Percentiles rank a stretch among this genome's conserved stretches.
Conservation (phyloP, 2,329 filamentous ascomycete genomes). For the Coniochaeta sp. region DNA sequence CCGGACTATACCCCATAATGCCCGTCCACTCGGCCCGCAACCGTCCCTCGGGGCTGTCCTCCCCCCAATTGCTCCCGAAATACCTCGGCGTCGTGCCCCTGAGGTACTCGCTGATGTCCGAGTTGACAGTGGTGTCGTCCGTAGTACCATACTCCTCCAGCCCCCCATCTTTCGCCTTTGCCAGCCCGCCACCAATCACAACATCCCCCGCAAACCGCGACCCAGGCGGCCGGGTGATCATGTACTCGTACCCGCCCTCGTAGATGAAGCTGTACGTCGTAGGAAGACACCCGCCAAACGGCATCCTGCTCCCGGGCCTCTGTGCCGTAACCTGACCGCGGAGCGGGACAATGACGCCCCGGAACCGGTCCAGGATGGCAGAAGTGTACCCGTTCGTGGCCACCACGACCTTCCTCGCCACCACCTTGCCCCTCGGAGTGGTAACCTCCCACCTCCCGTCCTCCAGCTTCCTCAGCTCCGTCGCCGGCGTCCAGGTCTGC, state of each 20-base stretch:
- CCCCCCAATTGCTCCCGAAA: slow-evolving; percentile 45
- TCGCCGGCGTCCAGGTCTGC: slow-evolving; percentile 43
- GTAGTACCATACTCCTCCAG: slow-evolving; percentile 44
- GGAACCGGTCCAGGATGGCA: slow-evolving; percentile 31
- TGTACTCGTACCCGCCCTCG: slow-evolving; percentile 56
- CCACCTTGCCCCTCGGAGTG: slow-evolving; percentile 34
- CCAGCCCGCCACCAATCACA: slow-evolving; percentile 54
- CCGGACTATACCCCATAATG: slow-evolving; percentile 48
- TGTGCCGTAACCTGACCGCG: slow-evolving; percentile 42
- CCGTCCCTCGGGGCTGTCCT: slow-evolving; percentile 29
- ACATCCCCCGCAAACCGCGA: slow-evolving; percentile 39
- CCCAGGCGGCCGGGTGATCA: slow-evolving; percentile 48
- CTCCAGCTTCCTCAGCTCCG: slow-evolving; percentile 8
- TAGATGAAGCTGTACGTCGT: slow-evolving; percentile 57
- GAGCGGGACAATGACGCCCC: slow-evolving; percentile 39
- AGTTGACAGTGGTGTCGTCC: slow-evolving; percentile 45
- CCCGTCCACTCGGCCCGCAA: slow-evolving; percentile 43
- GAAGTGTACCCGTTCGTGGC: slow-evolving; percentile 48
- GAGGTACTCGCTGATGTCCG: slow-evolving; percentile 40
- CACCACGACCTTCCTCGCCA: slow-evolving; percentile 34
- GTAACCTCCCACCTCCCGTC: slow-evolving; percentile 27
- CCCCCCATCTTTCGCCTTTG: slow-evolving; percentile 29
- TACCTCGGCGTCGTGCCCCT: slow-evolving; percentile 32
- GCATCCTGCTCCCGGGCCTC: slow-evolving; percentile 24
- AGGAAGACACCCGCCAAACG: slow-evolving; percentile 26